phyloP scores from a whole-genome alignment of 148 eudicot genomes.

The Fagopyrum tataricum region DNA sequence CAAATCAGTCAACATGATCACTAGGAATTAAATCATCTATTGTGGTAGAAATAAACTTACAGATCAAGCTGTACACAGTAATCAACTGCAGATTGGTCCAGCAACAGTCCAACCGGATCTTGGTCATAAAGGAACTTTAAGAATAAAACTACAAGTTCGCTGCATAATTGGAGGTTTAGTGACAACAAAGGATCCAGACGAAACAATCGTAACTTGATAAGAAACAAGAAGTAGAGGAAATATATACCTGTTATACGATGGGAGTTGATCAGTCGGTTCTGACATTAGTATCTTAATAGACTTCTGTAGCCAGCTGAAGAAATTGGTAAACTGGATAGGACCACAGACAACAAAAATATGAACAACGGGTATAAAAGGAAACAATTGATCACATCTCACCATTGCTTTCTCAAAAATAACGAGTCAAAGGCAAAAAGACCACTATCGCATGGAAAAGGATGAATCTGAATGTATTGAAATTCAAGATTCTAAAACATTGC shows the following conservation, averaged over 20 bases:
- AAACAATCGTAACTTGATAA: slow-evolving; percentile 1
- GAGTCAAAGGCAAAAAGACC: not conserved
- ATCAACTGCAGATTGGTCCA: slow-evolving; percentile 52
- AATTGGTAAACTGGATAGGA: slow-evolving; percentile 74
- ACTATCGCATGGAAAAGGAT: not conserved
- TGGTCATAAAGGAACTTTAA: slow-evolving; percentile 84
- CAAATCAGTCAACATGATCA: not conserved
- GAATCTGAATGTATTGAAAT: not conserved
- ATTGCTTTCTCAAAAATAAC: not conserved
- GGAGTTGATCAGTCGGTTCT: slow-evolving; percentile 83
- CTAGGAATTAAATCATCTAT: not conserved
- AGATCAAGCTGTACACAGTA: slow-evolving; percentile 49
- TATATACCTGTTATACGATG: slow-evolving; percentile 63
- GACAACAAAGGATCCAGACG: not conserved
- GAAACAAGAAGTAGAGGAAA: not conserved
- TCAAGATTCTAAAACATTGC: not conserved
- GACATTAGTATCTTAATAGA: slow-evolving; percentile 81
- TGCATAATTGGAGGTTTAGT: slow-evolving; percentile 31
- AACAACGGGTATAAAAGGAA: not conserved
- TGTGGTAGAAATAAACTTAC: slow-evolving; percentile 40
- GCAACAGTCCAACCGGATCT: slow-evolving; percentile 74
- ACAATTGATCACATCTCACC: not conserved
- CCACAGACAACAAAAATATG: slow-evolving; percentile 3
- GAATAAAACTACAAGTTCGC: slow-evolving; percentile 88
- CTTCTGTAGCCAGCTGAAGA: slow-evolving; percentile 88